phyloP scores from a whole-genome alignment of 768 basidiomycete species.

The Tylopilus cervinicoccineus region DNA sequence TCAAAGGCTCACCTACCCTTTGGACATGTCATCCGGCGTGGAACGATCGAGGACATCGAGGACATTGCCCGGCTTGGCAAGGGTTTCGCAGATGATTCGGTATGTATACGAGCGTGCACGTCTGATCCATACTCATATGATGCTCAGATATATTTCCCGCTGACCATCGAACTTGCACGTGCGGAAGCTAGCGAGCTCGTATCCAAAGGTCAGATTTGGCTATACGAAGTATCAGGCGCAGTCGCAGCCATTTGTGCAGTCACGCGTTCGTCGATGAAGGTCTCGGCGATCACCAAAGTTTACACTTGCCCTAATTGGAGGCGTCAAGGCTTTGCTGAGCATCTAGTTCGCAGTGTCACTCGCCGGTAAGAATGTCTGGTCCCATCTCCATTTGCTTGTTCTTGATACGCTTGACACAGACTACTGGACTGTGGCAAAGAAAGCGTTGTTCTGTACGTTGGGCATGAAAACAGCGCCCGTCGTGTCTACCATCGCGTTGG shows the following conservation, averaged over 20 bases:
- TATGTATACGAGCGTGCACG: conserved; percentile 25
- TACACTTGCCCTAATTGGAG: conserved; percentile 47
- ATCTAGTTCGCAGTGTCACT: conserved; percentile 46
- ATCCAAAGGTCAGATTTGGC: conserved; percentile 46
- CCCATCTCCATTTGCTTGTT: background rate
- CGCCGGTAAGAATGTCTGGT: conserved; percentile 31
- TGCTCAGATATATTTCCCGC: conserved; percentile 43
- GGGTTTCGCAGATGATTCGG: conserved; percentile 50
- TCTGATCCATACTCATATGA: conserved; percentile 1
- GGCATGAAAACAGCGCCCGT: conserved; percentile 46
- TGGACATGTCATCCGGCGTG: conserved; percentile 38
- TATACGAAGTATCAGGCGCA: conserved; percentile 41
- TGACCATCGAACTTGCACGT: conserved; percentile 36
- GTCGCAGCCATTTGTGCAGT: conserved; percentile 52
- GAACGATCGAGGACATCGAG: conserved; percentile 35
- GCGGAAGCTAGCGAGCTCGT: conserved; percentile 47
- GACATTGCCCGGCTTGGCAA: conserved; percentile 43
- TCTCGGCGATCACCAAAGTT: conserved; percentile 57
- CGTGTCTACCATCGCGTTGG: conserved; percentile 53
- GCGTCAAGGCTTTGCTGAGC: conserved; percentile 46
- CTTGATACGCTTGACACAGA: conserved; percentile 17
- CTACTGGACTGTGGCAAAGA: conserved; percentile 43
- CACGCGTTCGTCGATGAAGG: conserved; percentile 46
- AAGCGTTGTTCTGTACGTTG: conserved; percentile 52
- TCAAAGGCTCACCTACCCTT: conserved; percentile 24